phyloP scores from a whole-genome alignment of 805 yeast genomes.

The Hyphopichia homilentoma region DNA sequence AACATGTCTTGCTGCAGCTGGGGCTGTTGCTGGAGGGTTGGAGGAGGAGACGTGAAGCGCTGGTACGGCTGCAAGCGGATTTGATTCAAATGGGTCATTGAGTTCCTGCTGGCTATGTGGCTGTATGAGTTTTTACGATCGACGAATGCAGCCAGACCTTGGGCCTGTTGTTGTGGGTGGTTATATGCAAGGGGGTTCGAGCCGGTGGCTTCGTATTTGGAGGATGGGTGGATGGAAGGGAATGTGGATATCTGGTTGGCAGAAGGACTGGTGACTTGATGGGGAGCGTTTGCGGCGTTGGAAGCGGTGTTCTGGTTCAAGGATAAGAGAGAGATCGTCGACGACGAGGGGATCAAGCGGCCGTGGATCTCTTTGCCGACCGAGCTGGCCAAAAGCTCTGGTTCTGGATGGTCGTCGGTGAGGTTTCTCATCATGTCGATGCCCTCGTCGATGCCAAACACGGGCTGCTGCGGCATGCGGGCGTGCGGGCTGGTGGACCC shows the following conservation, averaged over 20 bases:
- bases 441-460: slow-evolving; percentile 11
- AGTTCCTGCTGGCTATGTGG: slow-evolving; percentile 15
- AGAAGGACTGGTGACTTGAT: background rate
- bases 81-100: slow-evolving; percentile 23
- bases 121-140: slow-evolving; percentile 16
- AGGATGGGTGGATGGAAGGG: background rate
- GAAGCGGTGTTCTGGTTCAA: slow-evolving; percentile 16
- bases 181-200: background rate
- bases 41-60: slow-evolving; percentile 29
- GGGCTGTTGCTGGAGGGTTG: slow-evolving; percentile 3
- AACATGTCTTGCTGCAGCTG: background rate
- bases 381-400: slow-evolving; percentile 39
- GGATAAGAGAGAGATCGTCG: slow-evolving; percentile 37
- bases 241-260: too few relatives aligned
- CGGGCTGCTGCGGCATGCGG: slow-evolving; percentile 6
- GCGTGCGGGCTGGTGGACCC: slow-evolving; percentile 3
- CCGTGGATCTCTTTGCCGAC: slow-evolving; percentile 41
- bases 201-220: background rate
- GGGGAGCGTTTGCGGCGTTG: background rate
- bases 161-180: slow-evolving; percentile 3
- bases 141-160: slow-evolving; percentile 5
- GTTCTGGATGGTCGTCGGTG: slow-evolving; percentile 41
- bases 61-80: slow-evolving; percentile 37
- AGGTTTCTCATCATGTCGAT: slow-evolving; percentile 5
- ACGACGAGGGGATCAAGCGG: slow-evolving; percentile 38